These are phyloP conservation scores for Nothophytophthora sp. DNA, from an alignment of 352 stramenopile genomes.

Conservation along the genomic window DNA sequence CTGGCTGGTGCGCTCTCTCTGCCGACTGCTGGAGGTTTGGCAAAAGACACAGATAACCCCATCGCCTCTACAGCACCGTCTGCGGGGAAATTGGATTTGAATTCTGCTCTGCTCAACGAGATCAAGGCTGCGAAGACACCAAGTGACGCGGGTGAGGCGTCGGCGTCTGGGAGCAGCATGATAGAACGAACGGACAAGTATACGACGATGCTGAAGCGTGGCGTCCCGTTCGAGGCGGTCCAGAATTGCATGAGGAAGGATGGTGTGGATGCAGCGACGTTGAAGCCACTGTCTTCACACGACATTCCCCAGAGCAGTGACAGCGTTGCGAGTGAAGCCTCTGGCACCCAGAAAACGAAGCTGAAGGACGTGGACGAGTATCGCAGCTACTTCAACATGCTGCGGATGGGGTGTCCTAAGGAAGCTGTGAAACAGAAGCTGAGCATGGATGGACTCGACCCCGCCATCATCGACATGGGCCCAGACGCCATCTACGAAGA, in stretches of 20 bases:
- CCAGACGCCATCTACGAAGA: conserved; percentile 64
- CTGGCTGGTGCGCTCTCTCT: neutral
- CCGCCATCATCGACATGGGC: conserved; percentile 61
- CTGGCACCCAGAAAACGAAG: conserved; percentile 7
- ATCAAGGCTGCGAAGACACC: conserved; percentile 10
- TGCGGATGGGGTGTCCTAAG: conserved; percentile 89
- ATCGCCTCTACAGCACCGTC: neutral
- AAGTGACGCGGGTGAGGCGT: conserved; percentile 3
- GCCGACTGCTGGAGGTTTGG: neutral
- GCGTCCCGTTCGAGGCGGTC: conserved; percentile 70
- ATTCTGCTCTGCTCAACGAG: conserved; percentile 15
- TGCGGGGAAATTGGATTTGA: conserved; percentile 9
- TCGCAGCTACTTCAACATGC: conserved; percentile 94
- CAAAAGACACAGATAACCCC: neutral
- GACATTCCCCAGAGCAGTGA: neutral
- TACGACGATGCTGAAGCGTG: conserved; percentile 61
- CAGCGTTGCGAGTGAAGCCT: neutral
- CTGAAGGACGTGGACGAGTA: conserved; percentile 77
- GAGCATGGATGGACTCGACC: conserved; percentile 87
- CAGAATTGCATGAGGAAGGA: conserved; percentile 79
- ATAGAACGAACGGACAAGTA: conserved; percentile 43
- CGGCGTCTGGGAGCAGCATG: neutral
- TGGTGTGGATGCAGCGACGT: conserved; percentile 42
- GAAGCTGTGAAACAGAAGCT: conserved; percentile 93
- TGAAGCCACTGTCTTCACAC: conserved; percentile 17